phyloP scores from a whole-genome alignment of 2,329 filamentous ascomycete species.

The Hypomyces rosellus region DNA sequence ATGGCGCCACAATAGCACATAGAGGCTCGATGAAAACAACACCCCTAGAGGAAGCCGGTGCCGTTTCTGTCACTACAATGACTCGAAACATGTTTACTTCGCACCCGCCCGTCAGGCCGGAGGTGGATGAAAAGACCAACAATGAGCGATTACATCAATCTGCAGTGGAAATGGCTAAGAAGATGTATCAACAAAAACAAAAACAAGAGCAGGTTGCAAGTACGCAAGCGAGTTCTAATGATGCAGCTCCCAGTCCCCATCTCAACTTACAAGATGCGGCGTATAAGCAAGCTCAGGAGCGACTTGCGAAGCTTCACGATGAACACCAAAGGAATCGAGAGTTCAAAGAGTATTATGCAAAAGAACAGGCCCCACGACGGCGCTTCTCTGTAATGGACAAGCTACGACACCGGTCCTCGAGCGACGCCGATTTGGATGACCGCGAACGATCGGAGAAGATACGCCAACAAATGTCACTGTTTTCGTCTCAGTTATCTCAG shows the following conservation, averaged over 20 bases:
- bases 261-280: slow-evolving; percentile 77
- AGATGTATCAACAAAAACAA: slow-evolving; percentile 72
- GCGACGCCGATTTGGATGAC: slow-evolving; percentile 60
- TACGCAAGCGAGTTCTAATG: slow-evolving; percentile 26
- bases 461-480: slow-evolving; percentile 70
- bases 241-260: slow-evolving; percentile 41
- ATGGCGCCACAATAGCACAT: slow-evolving; percentile 64
- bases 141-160: slow-evolving; percentile 72
- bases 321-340: slow-evolving; percentile 57
- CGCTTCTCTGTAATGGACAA: slow-evolving; percentile 49
- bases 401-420: slow-evolving; percentile 58
- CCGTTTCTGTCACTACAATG: slow-evolving; percentile 62
- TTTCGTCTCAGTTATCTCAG: slow-evolving; percentile 60
- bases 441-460: slow-evolving; percentile 65
- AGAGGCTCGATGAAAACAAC: slow-evolving; percentile 42
- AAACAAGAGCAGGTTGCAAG: slow-evolving; percentile 47
- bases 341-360: slow-evolving; percentile 73
- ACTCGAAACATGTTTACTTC: slow-evolving; percentile 72
- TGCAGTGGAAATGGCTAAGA: slow-evolving; percentile 81
- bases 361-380: slow-evolving; percentile 29
- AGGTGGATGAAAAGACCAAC: slow-evolving; percentile 67
- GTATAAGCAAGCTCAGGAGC: slow-evolving; percentile 77
- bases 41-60: slow-evolving; percentile 53
- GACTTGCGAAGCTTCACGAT: slow-evolving; percentile 72
- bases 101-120: slow-evolving; percentile 62